Percentiles rank a stretch among this genome's conserved stretches.
Evolutionary conservation across 1,284 basidiomycete genomes (phyloP).

Genomic region (Caloboletus inedulis): DNA sequence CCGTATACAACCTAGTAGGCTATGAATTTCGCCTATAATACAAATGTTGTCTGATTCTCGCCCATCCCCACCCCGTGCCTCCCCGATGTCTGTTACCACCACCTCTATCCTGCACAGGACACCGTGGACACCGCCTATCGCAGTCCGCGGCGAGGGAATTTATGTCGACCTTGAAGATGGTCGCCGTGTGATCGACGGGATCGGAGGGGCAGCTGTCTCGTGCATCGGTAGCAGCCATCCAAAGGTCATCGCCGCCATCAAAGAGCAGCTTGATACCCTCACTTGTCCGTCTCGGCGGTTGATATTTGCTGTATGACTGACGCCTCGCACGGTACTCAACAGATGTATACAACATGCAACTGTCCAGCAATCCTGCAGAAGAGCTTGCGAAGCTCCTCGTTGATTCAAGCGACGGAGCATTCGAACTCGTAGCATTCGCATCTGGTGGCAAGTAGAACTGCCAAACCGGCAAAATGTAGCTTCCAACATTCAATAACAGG

Average conservation of each 20-base stretch:
- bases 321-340: not conserved
- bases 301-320: slow-evolving; percentile 9
- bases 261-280: slow-evolving; percentile 72
- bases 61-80: not conserved
- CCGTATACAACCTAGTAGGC: too few species aligned
- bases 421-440: slow-evolving; percentile 63
- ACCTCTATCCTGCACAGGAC: slow-evolving; percentile 57
- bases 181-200: slow-evolving; percentile 62
- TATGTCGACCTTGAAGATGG: slow-evolving; percentile 70
- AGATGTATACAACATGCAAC: slow-evolving; percentile 83
- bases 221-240: slow-evolving; percentile 76
- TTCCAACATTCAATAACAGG: slow-evolving; percentile 41
- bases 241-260: slow-evolving; percentile 65
- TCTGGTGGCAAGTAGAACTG: slow-evolving; percentile 54
- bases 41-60: not conserved
- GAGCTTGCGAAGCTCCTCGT: slow-evolving; percentile 64
- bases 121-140: slow-evolving; percentile 68
- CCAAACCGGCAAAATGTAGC: not conserved
- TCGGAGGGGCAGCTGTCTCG: slow-evolving; percentile 82
- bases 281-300: slow-evolving; percentile 49
- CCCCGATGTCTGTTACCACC: slow-evolving; percentile 19
- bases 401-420: slow-evolving; percentile 65
- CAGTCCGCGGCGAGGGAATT: slow-evolving; percentile 61
- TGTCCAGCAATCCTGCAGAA: slow-evolving; percentile 76
- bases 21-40: not conserved